A percentile compares a stretch with the other conserved stretches of the same genome.
Conservation (phyloP, 2,329 filamentous ascomycete species). For the Leptographium wingfieldii region DNA sequence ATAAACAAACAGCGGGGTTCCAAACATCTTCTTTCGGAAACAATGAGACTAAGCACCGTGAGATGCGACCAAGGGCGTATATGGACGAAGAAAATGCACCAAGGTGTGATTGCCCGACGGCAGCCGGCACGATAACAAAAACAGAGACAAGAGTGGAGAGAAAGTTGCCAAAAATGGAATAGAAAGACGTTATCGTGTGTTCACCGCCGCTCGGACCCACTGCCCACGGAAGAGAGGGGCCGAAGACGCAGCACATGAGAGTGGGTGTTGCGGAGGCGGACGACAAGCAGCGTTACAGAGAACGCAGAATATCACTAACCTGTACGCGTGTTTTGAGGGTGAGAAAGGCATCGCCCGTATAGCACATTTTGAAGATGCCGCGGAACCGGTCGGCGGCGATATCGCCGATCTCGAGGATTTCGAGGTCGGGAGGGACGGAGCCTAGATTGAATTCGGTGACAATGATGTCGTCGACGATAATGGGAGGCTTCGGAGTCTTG, state of each 20-base stretch:
- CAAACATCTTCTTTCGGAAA: background rate
- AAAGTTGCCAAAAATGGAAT: background rate
- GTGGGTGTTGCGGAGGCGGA: background rate
- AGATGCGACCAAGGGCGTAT: background rate
- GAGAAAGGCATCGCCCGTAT: slow-evolving; percentile 87
- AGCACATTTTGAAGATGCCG: slow-evolving; percentile 99
- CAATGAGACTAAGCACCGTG: background rate
- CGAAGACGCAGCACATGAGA: background rate
- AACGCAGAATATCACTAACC: slow-evolving; percentile 33
- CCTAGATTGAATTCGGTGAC: slow-evolving; percentile 96
- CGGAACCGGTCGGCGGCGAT: slow-evolving; percentile 93
- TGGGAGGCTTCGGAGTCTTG: slow-evolving; percentile 94
- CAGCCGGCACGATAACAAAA: background rate
- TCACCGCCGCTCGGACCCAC: slow-evolving; percentile 5
- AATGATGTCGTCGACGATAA: slow-evolving; percentile 98
- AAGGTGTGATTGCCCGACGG: background rate
- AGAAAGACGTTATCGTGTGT: background rate
- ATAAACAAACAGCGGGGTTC: background rate
- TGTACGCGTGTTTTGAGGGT: slow-evolving; percentile 94
- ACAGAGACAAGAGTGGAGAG: background rate
- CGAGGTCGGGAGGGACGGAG: slow-evolving; percentile 83
- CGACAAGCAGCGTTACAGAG: background rate
- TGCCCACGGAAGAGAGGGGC: background rate
- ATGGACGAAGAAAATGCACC: background rate
- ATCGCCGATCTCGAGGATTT: slow-evolving; percentile 96